Conservation (phyloP, 257 asterid genomes). For the Euphrasia confusa region DNA sequence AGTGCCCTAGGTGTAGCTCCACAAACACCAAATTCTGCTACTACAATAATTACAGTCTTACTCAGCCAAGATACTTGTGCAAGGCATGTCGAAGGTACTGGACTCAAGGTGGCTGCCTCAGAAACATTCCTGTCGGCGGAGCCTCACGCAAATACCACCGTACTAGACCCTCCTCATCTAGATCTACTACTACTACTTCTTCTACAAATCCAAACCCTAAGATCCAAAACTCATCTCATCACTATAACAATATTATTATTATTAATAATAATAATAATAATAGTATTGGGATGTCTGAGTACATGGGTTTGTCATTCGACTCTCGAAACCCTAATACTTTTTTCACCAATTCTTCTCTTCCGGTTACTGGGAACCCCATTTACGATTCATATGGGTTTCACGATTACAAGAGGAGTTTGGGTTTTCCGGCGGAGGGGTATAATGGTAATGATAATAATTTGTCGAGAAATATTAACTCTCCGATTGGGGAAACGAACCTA, state of each 20-base stretch:
- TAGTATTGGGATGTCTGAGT: constrained; percentile 22
- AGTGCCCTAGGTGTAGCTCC: constrained; percentile 81
- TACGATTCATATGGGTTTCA: constrained; percentile 32
- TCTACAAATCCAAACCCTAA: constrained; percentile 23
- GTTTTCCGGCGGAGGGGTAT: constrained; percentile 31
- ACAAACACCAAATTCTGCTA: constrained; percentile 86
- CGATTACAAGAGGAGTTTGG: constrained; percentile 43
- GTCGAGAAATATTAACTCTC: constrained; percentile 28
- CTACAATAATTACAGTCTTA: constrained; percentile 72
- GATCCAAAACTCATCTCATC: constrained; percentile 15
- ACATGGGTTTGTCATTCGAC: constrained; percentile 18
- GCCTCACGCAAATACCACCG: constrained; percentile 75
- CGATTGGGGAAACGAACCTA: constrained; percentile 47
- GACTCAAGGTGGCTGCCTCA: constrained; percentile 77
- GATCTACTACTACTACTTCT: not conserved
- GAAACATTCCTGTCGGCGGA: constrained; percentile 88
- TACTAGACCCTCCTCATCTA: constrained; percentile 42
- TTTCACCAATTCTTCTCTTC: constrained; percentile 9
- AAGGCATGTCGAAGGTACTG: constrained; percentile 85
- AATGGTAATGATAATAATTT: not conserved
- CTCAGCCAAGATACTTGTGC: constrained; percentile 89
- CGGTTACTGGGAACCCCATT: constrained; percentile 27
- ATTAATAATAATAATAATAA: not conserved
- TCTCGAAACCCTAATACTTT: not conserved
- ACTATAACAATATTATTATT: not conserved